Percentiles rank a stretch among this genome's conserved stretches.
Conservation (phyloP, 768 basidiomycete species). For the Chalciporus pseudorubinellus region DNA sequence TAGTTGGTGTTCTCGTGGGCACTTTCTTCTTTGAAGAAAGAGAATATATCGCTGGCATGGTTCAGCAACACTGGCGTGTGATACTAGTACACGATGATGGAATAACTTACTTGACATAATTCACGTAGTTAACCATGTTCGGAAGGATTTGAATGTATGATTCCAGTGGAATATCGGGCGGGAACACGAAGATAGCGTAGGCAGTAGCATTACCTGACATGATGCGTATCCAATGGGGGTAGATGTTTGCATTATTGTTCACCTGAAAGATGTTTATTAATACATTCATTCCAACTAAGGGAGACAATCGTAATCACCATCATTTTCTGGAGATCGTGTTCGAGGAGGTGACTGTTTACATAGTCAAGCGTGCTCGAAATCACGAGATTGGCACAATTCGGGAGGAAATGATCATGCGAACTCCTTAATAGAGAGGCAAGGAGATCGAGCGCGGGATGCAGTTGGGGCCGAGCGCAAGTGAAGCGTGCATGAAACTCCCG, state of each 20-base stretch:
- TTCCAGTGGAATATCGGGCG: not conserved
- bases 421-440: not conserved
- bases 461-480: not conserved
- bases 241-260: not conserved
- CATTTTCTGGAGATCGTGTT: constrained; percentile 2
- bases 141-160: constrained; percentile 7
- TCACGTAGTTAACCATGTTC: constrained; percentile 5
- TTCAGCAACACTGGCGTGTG: not conserved
- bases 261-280: not conserved
- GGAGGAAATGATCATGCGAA: constrained; percentile 5
- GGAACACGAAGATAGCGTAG: constrained; percentile 6
- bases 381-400: constrained; percentile 2
- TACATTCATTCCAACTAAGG: not conserved
- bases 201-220: not conserved
- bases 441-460: constrained; percentile 3
- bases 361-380: constrained; percentile 6
- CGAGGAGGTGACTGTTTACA: not conserved
- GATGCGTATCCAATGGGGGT: constrained; percentile 4
- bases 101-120: constrained; percentile 1
- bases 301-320: not conserved
- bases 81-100: not conserved
- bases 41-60: not conserved
- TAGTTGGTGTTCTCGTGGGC: not conserved
- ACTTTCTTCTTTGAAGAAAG: constrained; percentile 5
- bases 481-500: constrained; percentile 5